Evolutionary conservation across 495 filamentous ascomycete species (phyloP).

Genomic region (Penicillium antarcticum): DNA sequence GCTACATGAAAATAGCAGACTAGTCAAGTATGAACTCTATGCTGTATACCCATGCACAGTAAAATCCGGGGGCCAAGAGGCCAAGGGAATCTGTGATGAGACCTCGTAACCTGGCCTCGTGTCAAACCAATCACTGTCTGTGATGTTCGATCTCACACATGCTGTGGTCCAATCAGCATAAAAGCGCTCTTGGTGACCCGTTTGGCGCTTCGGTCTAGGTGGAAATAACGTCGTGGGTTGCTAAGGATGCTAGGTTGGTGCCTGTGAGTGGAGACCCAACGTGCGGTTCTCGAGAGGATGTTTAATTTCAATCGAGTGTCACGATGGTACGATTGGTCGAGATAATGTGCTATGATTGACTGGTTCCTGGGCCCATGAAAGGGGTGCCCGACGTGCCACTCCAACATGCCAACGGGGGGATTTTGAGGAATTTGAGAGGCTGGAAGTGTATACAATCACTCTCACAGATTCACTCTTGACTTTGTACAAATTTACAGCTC

Average conservation of each 20-base stretch:
- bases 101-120: neutral
- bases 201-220: constrained; percentile 1
- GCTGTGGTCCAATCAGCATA: constrained; percentile 15
- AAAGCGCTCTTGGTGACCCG: constrained; percentile 1
- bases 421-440: no score
- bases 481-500: no score
- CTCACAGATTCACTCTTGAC: no score
- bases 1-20: no score
- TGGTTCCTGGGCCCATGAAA: constrained; percentile 14
- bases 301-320: neutral
- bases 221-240: no score
- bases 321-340: neutral
- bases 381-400: constrained; percentile 4
- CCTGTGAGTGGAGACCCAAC: neutral
- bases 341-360: neutral
- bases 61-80: constrained; percentile 12
- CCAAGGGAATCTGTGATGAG: neutral
- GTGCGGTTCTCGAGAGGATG: neutral
- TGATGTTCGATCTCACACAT: constrained; percentile 2
- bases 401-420: constrained; percentile 8
- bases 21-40: constrained; percentile 7
- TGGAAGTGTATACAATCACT: no score
- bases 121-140: constrained; percentile 12
- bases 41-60: constrained; percentile 10
- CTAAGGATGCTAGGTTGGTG: neutral